Base-by-base conservation (phyloP, 805 yeast genomes). In the Kockiozyma suomiensis region DNA sequence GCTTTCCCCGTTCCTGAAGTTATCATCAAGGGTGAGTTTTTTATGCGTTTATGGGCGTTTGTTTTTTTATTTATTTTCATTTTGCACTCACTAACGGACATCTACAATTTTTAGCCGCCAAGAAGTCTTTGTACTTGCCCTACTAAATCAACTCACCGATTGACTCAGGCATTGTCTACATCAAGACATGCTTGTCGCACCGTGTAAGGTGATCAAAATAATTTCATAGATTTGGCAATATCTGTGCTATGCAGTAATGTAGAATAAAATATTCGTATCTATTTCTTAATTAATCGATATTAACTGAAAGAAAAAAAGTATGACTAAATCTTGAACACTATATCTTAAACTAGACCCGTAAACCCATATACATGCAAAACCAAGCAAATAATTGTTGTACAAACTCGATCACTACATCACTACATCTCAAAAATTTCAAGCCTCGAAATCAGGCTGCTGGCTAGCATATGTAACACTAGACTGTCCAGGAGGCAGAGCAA, bases 1-100 rank as follows among this genome's bases (percentile, higher is more conserved):
- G 97, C 98, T 58, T 94, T 94, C 97, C 99, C 99, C 77, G 97
- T 92, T 76, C 82, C 89, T 58, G 93, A 89, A 73, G 84, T 91
- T 67, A 88, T 94, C 70, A 83, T 88, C 73, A 87, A 91, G 82
- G 97, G 61, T 58, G 35, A 17, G 61, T 51, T 46, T 17, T 25
- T 25, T 35, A n/a, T n/a, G n/a, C n/a, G n/a, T n/a, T n/a, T n/a
- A n/a, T n/a, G n/a, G n/a, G n/a, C 15, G 21, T 12, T 41, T 4
- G 15, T 12, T 91, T 28, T 10, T 17, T 15, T 19, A 4, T 50
- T 37, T 40, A 5, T 21, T 6, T n/a, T 21, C 4, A 4, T n/a
- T 21, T 42, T 28, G 17, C 10, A 7, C 6, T n/a, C n/a, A 23
- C 26, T 35, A 45, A 43, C 32, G 13, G 8, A 25, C 50, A 28